Conservation (phyloP, 345 rosid species). For the Cardamine occulta region DNA sequence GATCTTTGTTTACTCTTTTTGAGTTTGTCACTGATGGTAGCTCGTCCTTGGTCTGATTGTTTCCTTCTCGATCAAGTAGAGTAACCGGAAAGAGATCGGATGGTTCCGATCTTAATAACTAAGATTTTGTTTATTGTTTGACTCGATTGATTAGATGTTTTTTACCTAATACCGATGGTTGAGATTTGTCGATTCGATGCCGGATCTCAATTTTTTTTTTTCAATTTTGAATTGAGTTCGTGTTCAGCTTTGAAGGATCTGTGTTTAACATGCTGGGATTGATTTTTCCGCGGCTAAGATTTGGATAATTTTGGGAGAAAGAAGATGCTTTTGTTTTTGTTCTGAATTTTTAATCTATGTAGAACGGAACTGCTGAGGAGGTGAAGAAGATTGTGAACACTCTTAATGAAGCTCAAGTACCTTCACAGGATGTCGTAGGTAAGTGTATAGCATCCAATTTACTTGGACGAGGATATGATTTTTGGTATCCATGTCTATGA, state of each 20-base stretch:
- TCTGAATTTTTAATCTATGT: conserved; percentile 25
- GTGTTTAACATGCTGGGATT: background rate
- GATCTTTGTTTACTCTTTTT: background rate
- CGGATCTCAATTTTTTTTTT: background rate
- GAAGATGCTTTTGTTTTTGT: conserved; percentile 5
- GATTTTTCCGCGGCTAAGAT: conserved; percentile 4
- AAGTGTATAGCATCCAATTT: conserved; percentile 26
- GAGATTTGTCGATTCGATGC: conserved; percentile 4
- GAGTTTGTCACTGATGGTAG: background rate
- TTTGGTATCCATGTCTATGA: background rate
- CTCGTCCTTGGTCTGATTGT: conserved; percentile 31
- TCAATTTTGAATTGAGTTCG: background rate
- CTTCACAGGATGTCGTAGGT: conserved; percentile 80
- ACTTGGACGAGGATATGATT: background rate
- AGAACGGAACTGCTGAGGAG: conserved; percentile 89
- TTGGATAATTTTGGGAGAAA: background rate
- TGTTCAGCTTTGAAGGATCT: conserved; percentile 14
- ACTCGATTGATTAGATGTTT: background rate
- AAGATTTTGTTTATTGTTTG: background rate
- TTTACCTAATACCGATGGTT: background rate
- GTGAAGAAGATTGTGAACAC: conserved; percentile 84
- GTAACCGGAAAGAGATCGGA: background rate
- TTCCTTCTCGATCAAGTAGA: conserved; percentile 15
- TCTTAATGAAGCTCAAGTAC: conserved; percentile 74
- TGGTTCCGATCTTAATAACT: background rate